Evolutionary conservation across 1,284 basidiomycete genomes (phyloP).

Genomic region (Puccinia novopanici): DNA sequence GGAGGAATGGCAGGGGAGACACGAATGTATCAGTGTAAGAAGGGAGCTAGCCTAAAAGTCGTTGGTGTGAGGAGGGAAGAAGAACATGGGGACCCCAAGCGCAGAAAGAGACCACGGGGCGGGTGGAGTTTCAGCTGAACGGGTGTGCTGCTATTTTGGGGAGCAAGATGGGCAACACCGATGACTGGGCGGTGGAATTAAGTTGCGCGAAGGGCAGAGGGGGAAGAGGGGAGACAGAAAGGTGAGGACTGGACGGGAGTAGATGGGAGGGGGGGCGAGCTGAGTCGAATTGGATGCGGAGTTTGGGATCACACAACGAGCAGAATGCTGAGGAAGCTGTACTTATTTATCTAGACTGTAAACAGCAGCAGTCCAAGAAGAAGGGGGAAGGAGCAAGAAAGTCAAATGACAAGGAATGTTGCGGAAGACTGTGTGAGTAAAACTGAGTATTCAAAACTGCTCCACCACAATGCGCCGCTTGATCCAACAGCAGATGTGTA

Average conservation of each 20-base stretch:
- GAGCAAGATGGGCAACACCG: neutral
- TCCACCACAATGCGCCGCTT: neutral
- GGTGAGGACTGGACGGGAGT: neutral
- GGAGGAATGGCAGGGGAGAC: neutral
- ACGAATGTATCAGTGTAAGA: neutral
- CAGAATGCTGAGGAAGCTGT: constrained; percentile 13
- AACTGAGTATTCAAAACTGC: constrained; percentile 4
- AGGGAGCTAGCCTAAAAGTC: neutral
- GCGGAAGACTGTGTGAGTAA: constrained; percentile 8
- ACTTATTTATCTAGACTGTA: constrained; percentile 12
- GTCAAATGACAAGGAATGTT: constrained; percentile 25
- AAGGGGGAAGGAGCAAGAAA: constrained; percentile 10
- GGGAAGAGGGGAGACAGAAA: neutral
- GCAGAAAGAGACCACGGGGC: neutral
- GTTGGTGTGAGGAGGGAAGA: neutral
- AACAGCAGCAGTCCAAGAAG: constrained; percentile 18
- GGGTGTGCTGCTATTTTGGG: no score
- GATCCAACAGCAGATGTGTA: constrained; percentile 13
- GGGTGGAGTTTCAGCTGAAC: neutral
- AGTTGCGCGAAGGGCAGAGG: neutral
- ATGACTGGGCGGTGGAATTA: neutral
- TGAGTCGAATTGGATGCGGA: constrained; percentile 30
- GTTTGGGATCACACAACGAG: constrained; percentile 46
- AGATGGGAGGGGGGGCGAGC: neutral
- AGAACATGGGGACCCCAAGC: neutral